A percentile compares a stretch with the other conserved stretches of the same genome.
Evolutionary conservation across 1,284 basidiomycete species (phyloP).

Genomic region (Ceratobasidium papillatum): DNA sequence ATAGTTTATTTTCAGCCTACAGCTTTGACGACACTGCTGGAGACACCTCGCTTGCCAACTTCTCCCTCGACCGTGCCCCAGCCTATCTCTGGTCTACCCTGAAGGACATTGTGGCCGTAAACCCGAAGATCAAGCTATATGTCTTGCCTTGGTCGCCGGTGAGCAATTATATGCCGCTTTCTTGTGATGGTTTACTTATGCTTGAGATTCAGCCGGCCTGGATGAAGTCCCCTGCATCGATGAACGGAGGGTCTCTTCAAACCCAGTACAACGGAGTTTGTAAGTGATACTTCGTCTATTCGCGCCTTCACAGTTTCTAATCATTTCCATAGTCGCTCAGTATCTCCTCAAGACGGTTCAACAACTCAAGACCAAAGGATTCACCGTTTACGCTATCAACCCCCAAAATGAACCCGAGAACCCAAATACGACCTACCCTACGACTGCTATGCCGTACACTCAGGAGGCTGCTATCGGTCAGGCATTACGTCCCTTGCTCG

Average conservation of each 20-base stretch:
- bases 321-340: slow-evolving; percentile 56
- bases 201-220: slow-evolving; percentile 58
- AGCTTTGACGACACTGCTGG: slow-evolving; percentile 60
- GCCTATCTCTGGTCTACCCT: slow-evolving; percentile 62
- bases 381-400: slow-evolving; percentile 60
- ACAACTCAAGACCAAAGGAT: slow-evolving; percentile 60
- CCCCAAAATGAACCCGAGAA: slow-evolving; percentile 68
- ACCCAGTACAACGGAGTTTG: slow-evolving; percentile 54
- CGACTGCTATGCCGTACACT: slow-evolving; percentile 56
- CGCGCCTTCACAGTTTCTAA: background rate
- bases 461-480: slow-evolving; percentile 60
- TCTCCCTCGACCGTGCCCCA: slow-evolving; percentile 60
- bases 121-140: slow-evolving; percentile 58
- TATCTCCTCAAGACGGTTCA: slow-evolving; percentile 65
- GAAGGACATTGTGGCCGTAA: slow-evolving; percentile 60
- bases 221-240: slow-evolving; percentile 62
- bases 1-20: slow-evolving; percentile 53
- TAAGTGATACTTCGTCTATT: background rate
- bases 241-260: slow-evolving; percentile 60
- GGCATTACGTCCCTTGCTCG: slow-evolving; percentile 58
- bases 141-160: slow-evolving; percentile 66
- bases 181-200: slow-evolving; percentile 1
- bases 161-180: slow-evolving; percentile 44
- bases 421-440: slow-evolving; percentile 63
- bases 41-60: slow-evolving; percentile 60